phyloP scores from a whole-genome alignment of 805 yeast genomes.

The Yamadazyma sp. region DNA sequence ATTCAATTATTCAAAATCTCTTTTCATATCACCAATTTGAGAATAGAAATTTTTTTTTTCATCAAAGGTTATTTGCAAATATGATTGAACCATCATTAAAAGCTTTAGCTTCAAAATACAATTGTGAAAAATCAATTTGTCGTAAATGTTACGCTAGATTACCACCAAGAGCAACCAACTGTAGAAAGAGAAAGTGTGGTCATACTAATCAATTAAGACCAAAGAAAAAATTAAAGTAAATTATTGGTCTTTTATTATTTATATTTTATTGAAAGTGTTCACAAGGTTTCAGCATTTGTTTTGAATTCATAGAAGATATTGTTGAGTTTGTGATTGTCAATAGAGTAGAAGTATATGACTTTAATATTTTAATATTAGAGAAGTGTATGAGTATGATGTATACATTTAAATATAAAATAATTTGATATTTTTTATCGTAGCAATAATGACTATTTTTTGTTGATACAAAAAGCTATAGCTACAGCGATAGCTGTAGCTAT shows the following conservation, averaged over 20 bases:
- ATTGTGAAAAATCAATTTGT: slow-evolving; percentile 99
- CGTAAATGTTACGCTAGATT: slow-evolving; percentile 99
- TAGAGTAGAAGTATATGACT: slow-evolving; percentile 4
- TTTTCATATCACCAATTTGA: too few species aligned
- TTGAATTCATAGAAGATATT: too few species aligned
- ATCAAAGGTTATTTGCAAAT: slow-evolving; percentile 8
- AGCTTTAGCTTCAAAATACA: slow-evolving; percentile 98
- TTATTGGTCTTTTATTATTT: slow-evolving; percentile 1
- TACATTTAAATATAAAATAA: slow-evolving; percentile 8
- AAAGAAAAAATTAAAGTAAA: slow-evolving; percentile 96
- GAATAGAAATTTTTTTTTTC: too few species aligned
- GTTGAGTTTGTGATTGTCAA: too few species aligned
- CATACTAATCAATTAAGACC: slow-evolving; percentile 99
- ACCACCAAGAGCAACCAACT: slow-evolving; percentile 99
- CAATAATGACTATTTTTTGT: too few species aligned
- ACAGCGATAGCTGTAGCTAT: too few species aligned
- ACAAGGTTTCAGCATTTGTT: not conserved
- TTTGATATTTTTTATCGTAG: too few species aligned
- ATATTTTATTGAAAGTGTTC: not conserved
- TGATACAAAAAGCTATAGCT: too few species aligned
- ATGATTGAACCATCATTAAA: slow-evolving; percentile 99
- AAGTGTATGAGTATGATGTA: slow-evolving; percentile 10
- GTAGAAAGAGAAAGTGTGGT: slow-evolving; percentile 99
- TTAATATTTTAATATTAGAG: slow-evolving; percentile 1
- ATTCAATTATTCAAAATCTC: too few species aligned